These are phyloP conservation scores for Colletotrichum australisinense DNA, from an alignment of 2,329 filamentous ascomycete genomes.

Conservation along the genomic window DNA sequence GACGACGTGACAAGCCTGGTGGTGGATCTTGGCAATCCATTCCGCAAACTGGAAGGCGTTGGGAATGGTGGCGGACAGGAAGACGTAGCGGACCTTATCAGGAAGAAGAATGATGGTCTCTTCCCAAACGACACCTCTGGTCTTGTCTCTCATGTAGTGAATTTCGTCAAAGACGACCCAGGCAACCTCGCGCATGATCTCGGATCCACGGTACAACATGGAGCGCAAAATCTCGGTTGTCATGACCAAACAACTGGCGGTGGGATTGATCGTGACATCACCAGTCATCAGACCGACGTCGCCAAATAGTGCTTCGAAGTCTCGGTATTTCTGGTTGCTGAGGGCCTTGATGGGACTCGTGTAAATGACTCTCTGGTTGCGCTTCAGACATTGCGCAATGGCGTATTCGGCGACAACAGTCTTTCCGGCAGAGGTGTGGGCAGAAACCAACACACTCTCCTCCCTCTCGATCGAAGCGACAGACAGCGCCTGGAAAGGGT, in stretches of 20 bases:
- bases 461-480: constrained; percentile 95
- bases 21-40: constrained; percentile 98
- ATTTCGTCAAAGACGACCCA: constrained; percentile 99
- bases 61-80: constrained; percentile 96
- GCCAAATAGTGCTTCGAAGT: constrained; percentile 94
- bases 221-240: constrained; percentile 99
- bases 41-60: constrained; percentile 99
- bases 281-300: constrained; percentile 99
- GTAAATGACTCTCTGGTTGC: constrained; percentile 98
- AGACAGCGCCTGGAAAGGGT: constrained; percentile 96
- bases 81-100: constrained; percentile 99
- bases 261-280: constrained; percentile 99
- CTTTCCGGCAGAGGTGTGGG: constrained; percentile 97
- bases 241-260: constrained; percentile 98
- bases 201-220: constrained; percentile 97
- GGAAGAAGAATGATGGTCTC: constrained; percentile 98
- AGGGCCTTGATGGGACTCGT: constrained; percentile 99
- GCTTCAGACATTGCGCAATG: constrained; percentile 95
- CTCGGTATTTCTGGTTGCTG: constrained; percentile 98
- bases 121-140: constrained; percentile 97
- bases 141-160: constrained; percentile 96
- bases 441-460: constrained; percentile 96
- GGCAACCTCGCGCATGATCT: constrained; percentile 99
- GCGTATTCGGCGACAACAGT: constrained; percentile 99
- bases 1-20: constrained; percentile 97